Conservation (phyloP, 352 stramenopile species). For the Phytophthora syringae region DNA sequence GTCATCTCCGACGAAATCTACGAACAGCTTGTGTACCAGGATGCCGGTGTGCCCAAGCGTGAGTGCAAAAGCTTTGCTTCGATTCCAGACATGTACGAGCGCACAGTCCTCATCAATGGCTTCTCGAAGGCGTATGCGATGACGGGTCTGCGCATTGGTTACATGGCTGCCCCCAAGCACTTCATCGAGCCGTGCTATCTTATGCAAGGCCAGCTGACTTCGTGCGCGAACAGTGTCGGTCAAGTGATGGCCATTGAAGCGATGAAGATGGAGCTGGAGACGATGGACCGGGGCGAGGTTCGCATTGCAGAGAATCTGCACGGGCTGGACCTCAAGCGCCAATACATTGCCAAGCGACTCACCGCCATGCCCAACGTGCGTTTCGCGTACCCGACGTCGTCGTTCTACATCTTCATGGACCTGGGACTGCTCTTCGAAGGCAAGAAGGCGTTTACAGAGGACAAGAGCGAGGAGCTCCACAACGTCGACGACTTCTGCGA, state of each 20-base stretch:
- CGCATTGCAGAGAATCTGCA: conserved; percentile 58
- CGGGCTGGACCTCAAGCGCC: conserved; percentile 86
- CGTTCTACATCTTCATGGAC: too few relatives aligned
- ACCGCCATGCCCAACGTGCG: too few relatives aligned
- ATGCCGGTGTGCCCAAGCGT: conserved; percentile 55
- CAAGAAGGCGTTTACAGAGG: conserved; percentile 43
- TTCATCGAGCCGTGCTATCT: conserved; percentile 90
- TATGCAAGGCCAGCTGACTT: conserved; percentile 96
- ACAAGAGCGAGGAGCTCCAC: conserved; percentile 40
- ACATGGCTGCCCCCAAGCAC: conserved; percentile 77
- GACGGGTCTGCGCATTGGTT: conserved; percentile 95
- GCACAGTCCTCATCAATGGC: conserved; percentile 96
- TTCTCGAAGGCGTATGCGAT: conserved; percentile 98
- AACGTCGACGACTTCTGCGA: conserved; percentile 85
- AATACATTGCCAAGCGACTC: conserved; percentile 90
- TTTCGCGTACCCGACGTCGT: too few relatives aligned
- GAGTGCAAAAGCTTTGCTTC: conserved; percentile 73
- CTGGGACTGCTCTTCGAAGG: conserved; percentile 70
- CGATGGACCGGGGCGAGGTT: conserved; percentile 39
- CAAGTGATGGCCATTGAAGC: conserved; percentile 93
- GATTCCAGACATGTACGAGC: conserved; percentile 84
- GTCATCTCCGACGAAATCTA: too few relatives aligned
- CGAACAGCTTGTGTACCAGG: conserved; percentile 94
- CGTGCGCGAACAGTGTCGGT: conserved; percentile 91
- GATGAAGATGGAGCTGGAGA: conserved; percentile 82